phyloP scores from a whole-genome alignment of 495 filamentous ascomycete genomes.

The Penicillium malachiteum region DNA sequence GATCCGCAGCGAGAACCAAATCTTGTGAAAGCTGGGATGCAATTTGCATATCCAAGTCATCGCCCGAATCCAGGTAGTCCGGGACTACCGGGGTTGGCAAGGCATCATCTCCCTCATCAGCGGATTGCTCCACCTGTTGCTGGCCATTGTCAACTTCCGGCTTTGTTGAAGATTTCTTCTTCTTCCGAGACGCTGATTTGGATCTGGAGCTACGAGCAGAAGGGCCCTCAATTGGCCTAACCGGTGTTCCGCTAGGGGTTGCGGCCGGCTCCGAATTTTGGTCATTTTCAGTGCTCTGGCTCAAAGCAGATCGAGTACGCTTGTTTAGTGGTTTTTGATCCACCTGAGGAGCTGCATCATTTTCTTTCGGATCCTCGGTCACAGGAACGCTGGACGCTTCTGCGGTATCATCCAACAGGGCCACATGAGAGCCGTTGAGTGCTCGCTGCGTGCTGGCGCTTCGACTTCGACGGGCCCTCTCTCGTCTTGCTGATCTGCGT shows the following conservation, averaged over 20 bases:
- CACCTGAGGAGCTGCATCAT: constrained; percentile 5
- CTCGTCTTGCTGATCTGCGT: constrained; percentile 18
- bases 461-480: constrained; percentile 10
- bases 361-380: constrained; percentile 10
- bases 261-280: neutral
- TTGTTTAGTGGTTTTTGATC: constrained; percentile 24
- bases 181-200: constrained; percentile 11
- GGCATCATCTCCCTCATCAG: neutral
- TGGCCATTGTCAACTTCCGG: neutral
- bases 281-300: constrained; percentile 16
- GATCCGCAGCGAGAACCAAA: constrained; percentile 36
- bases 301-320: constrained; percentile 32
- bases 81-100: neutral
- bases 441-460: constrained; percentile 4
- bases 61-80: constrained; percentile 30
- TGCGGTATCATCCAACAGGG: neutral
- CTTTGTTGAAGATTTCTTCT: neutral
- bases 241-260: constrained; percentile 4
- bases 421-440: constrained; percentile 8
- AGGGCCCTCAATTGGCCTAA: neutral
- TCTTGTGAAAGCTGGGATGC: constrained; percentile 48
- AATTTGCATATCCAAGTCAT: constrained; percentile 45
- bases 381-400: neutral
- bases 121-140: neutral
- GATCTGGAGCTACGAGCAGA: constrained; percentile 5